Percentiles rank a stretch among this genome's conserved stretches.
phyloP scores from a whole-genome alignment of 805 yeast genomes.

The Hanseniaspora nectarophila region DNA sequence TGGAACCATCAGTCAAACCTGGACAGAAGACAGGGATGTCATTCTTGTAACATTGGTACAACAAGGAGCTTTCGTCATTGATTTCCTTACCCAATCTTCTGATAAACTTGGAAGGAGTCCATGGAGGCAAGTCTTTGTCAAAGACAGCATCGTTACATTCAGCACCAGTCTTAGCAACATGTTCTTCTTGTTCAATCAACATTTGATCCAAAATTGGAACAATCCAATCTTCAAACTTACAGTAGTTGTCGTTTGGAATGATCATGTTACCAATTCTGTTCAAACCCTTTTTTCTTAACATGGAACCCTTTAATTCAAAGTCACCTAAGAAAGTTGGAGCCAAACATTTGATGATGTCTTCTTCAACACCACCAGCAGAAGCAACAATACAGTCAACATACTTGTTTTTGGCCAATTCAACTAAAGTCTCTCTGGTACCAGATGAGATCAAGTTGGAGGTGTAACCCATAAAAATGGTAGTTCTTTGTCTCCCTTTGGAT shows the following conservation, averaged over 20 bases:
- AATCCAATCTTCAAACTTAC: conserved; percentile 97
- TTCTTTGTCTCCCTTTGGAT: conserved; percentile 54
- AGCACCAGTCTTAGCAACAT: conserved; percentile 41
- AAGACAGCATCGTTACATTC: conserved; percentile 44
- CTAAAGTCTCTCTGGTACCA: conserved; percentile 82
- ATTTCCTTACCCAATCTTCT: conserved; percentile 92
- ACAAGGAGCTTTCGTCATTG: conserved; percentile 81
- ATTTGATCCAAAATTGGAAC: conserved; percentile 82
- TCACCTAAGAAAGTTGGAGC: conserved; percentile 96
- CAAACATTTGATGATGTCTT: conserved; percentile 87
- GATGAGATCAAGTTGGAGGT: conserved; percentile 93
- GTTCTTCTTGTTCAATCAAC: conserved; percentile 77
- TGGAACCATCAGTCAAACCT: conserved; percentile 92
- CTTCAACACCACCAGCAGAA: conserved; percentile 98
- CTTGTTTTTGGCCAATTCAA: conserved; percentile 83
- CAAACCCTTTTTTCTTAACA: conserved; percentile 86
- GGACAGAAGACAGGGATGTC: conserved; percentile 95
- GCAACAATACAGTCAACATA: conserved; percentile 91
- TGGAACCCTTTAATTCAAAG: conserved; percentile 66
- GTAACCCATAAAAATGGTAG: conserved; percentile 90
- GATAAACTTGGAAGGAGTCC: conserved; percentile 91
- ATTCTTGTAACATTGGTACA: conserved; percentile 97
- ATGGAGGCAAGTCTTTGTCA: conserved; percentile 41
- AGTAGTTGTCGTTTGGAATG: conserved; percentile 96
- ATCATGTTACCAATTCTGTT: conserved; percentile 93